Evolutionary conservation across 108 stramenopile species (phyloP).

Genomic region (Seminavis robusta): DNA sequence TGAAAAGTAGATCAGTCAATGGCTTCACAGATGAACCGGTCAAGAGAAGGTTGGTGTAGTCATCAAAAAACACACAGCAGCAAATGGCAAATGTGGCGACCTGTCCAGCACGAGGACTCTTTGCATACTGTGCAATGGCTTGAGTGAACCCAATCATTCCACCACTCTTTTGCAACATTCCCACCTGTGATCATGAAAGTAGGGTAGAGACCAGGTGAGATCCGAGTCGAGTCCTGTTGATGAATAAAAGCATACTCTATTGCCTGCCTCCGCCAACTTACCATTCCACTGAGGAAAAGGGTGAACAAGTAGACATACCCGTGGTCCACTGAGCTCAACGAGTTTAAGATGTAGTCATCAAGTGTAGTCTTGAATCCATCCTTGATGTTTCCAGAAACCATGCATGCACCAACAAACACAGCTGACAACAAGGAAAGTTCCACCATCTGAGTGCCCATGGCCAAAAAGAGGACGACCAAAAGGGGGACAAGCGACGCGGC

Average conservation of each 20-base stretch:
- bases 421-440: conserved; percentile 33
- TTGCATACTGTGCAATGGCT: conserved; percentile 24
- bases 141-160: conserved; percentile 55
- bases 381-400: conserved; percentile 39
- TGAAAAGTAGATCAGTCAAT: conserved; percentile 36
- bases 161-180: conserved; percentile 50
- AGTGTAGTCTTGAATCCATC: conserved; percentile 54
- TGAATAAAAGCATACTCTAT: too few species aligned
- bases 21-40: conserved; percentile 62
- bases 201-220: too few species aligned
- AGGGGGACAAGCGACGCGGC: conserved; percentile 58
- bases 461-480: conserved; percentile 42
- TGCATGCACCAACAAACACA: conserved; percentile 64
- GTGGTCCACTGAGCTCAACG: conserved; percentile 27
- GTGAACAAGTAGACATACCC: conserved; percentile 36
- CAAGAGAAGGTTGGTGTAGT: conserved; percentile 63
- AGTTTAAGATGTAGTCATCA: conserved; percentile 46
- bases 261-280: too few species aligned
- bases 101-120: conserved; percentile 9
- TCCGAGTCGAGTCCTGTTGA: too few species aligned
- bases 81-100: conserved; percentile 31
- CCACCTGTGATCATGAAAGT: too few species aligned
- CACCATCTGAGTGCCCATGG: conserved; percentile 42
- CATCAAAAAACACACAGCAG: conserved; percentile 59
- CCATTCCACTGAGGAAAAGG: conserved; percentile 15